Percentiles rank a stretch among this genome's conserved stretches.
These are phyloP conservation scores for Imleria badia DNA, from an alignment of 768 basidiomycete genomes.

Conservation along the genomic window DNA sequence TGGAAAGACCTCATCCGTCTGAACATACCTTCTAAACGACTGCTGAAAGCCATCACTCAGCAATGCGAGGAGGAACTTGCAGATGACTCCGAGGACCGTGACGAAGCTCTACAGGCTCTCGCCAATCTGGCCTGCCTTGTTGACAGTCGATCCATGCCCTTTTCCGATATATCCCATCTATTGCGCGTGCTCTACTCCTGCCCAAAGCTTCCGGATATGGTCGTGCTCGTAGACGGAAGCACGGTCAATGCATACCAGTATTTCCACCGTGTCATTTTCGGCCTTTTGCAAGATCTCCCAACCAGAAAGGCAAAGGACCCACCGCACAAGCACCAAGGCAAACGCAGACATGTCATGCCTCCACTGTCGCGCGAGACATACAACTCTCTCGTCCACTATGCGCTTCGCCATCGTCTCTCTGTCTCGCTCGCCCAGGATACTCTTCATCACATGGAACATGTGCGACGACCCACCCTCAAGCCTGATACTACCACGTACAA, in stretches of 20 bases:
- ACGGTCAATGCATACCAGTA: slow-evolving; percentile 45
- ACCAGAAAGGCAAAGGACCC: slow-evolving; percentile 23
- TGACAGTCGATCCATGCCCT: slow-evolving; percentile 49
- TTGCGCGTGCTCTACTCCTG: slow-evolving; percentile 47
- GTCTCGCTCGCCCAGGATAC: slow-evolving; percentile 46
- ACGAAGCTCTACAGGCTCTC: slow-evolving; percentile 55
- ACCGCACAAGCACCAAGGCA: slow-evolving; percentile 6
- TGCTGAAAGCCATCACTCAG: slow-evolving; percentile 34
- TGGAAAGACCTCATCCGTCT: slow-evolving; percentile 19
- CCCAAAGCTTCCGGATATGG: slow-evolving; percentile 39
- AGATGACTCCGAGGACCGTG: slow-evolving; percentile 25
- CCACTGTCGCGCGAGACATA: slow-evolving; percentile 44
- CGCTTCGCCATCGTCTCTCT: slow-evolving; percentile 59
- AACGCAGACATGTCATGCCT: slow-evolving; percentile 23
- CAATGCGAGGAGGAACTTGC: slow-evolving; percentile 32
- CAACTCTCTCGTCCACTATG: slow-evolving; percentile 66
- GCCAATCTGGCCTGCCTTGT: slow-evolving; percentile 56
- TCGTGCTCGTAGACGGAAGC: slow-evolving; percentile 37
- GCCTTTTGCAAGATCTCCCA: slow-evolving; percentile 38
- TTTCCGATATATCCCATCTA: slow-evolving; percentile 43
- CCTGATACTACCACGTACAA: slow-evolving; percentile 57
- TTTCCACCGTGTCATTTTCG: slow-evolving; percentile 46
- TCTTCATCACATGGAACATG: slow-evolving; percentile 53
- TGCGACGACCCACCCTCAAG: slow-evolving; percentile 39
- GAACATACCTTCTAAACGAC: slow-evolving; percentile 28